These are phyloP conservation scores for Phaeoacremonium minimum DNA, from an alignment of 2,329 filamentous ascomycete species.

Conservation along the genomic window DNA sequence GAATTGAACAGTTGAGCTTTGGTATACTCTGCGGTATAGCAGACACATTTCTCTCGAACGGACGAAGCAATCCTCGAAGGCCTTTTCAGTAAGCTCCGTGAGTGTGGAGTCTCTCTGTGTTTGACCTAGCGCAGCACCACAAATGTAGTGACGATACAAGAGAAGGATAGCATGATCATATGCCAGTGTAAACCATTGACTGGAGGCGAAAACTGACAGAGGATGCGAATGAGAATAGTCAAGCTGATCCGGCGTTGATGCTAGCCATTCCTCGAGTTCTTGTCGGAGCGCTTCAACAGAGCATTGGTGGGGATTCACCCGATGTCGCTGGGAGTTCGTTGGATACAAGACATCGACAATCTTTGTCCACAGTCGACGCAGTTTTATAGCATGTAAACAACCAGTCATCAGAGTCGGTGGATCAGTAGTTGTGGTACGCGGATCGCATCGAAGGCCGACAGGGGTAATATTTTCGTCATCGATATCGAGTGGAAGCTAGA, in stretches of 20 bases:
- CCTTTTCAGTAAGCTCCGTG: slow-evolving; percentile 3
- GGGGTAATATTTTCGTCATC: slow-evolving; percentile 20
- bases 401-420: slow-evolving; percentile 21
- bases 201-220: slow-evolving; percentile 27
- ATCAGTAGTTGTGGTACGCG: slow-evolving; percentile 7
- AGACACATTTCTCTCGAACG: slow-evolving; percentile 24
- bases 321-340: not conserved
- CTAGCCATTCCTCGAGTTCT: slow-evolving; percentile 20
- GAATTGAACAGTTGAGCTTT: slow-evolving; percentile 18
- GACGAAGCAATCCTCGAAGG: slow-evolving; percentile 10
- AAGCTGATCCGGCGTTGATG: slow-evolving; percentile 12
- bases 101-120: not conserved
- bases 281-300: slow-evolving; percentile 14
- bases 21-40: slow-evolving; percentile 26
- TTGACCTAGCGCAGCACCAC: too few relatives aligned
- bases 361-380: slow-evolving; percentile 22
- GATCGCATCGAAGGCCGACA: slow-evolving; percentile 12
- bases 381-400: slow-evolving; percentile 21
- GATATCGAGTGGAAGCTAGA: slow-evolving; percentile 21
- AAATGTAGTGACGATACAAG: slow-evolving; percentile 25
- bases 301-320: slow-evolving; percentile 1
- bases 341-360: slow-evolving; percentile 19
- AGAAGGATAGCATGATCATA: slow-evolving; percentile 32
- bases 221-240: slow-evolving; percentile 4
- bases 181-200: slow-evolving; percentile 30